These are phyloP conservation scores for Trypanosoma avium DNA, from an alignment of 208 protist genomes.

Conservation along the genomic window DNA sequence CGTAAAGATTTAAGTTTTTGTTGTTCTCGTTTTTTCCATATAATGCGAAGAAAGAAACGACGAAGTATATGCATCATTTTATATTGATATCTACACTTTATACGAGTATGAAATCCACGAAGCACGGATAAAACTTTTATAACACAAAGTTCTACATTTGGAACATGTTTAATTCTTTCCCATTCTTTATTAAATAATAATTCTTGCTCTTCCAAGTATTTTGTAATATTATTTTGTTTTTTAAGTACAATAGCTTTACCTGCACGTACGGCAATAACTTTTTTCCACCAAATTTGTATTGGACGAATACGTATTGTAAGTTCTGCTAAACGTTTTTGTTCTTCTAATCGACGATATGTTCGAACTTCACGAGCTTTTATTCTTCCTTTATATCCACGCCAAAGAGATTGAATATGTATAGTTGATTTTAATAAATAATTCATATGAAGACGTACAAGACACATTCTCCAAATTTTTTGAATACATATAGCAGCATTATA, in stretches of 20 bases:
- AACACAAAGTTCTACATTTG: slow-evolving; percentile 23
- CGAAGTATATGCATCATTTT: slow-evolving; percentile 22
- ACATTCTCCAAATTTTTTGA: slow-evolving; percentile 61
- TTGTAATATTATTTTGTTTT: slow-evolving; percentile 30
- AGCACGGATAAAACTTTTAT: slow-evolving; percentile 49
- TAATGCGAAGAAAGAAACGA: slow-evolving; percentile 38
- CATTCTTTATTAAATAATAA: slow-evolving; percentile 27
- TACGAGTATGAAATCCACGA: slow-evolving; percentile 42
- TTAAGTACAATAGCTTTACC: slow-evolving; percentile 2
- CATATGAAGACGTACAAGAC: slow-evolving; percentile 4
- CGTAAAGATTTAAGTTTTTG: slow-evolving; percentile 26
- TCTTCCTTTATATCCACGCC: slow-evolving; percentile 24
- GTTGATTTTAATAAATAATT: neutral
- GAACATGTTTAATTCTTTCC: slow-evolving; percentile 23
- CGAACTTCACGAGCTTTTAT: slow-evolving; percentile 25
- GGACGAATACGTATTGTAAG: neutral
- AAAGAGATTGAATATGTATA: slow-evolving; percentile 32
- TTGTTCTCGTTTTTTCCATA: slow-evolving; percentile 35
- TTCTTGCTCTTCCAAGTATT: slow-evolving; percentile 33
- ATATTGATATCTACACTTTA: slow-evolving; percentile 18
- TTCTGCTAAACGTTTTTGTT: slow-evolving; percentile 27
- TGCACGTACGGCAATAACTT: slow-evolving; percentile 5
- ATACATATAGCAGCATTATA: slow-evolving; percentile 37
- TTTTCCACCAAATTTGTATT: slow-evolving; percentile 17
- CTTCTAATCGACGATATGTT: slow-evolving; percentile 32